Evolutionary conservation across 139 green algal species (phyloP), one percentile per base, ranked within the genome.

Genomic region (Chlamydomonas applanata): DNA sequence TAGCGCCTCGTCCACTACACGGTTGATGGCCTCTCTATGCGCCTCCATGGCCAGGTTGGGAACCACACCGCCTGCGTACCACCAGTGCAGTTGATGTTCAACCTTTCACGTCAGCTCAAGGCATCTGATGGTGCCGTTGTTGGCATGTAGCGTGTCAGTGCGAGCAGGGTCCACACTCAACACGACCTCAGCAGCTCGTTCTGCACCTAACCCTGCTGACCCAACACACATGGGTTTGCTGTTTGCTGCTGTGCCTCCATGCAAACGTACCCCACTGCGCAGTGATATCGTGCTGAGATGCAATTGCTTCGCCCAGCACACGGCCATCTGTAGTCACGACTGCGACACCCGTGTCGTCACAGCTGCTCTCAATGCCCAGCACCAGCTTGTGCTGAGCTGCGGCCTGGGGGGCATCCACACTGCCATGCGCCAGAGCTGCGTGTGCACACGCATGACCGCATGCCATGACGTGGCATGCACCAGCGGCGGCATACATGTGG

Each of bases 281-380:
- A 75, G 98, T 94, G 13, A 99, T 82, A n/a, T 98, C 94, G 20
- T 79, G 83, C 80, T 98, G 94, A 1, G 83, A 86, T 14, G 86
- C 86, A 11, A 97, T 59, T 0, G 87, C 86, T 54, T 97, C 84
- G 1, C 91, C 90, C 20, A 99, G 79, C 5, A 98, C 79, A 4
- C 46, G 34, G 0, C 95, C 95, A 25, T 86, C 74, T 13, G 74
- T 79, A 1, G 75, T 88, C 19, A 99, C 91, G 1, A 99, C 84
- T 25, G 94, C 95, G 14, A 91, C 93, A 4, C 83, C 95, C 1
- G 95, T 99, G 88, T 99, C 95, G 78, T 99, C 95, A 71, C 95
- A 99, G 85, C 85, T 94, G 79, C 84, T 94, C 77, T 99, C 95
- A 49, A 99, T 99, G 69, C 95, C 95, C 24, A 99, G 86, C 3